Conservation (phyloP, 2,329 filamentous ascomycete species). For the Pezizomycotina sp. region DNA sequence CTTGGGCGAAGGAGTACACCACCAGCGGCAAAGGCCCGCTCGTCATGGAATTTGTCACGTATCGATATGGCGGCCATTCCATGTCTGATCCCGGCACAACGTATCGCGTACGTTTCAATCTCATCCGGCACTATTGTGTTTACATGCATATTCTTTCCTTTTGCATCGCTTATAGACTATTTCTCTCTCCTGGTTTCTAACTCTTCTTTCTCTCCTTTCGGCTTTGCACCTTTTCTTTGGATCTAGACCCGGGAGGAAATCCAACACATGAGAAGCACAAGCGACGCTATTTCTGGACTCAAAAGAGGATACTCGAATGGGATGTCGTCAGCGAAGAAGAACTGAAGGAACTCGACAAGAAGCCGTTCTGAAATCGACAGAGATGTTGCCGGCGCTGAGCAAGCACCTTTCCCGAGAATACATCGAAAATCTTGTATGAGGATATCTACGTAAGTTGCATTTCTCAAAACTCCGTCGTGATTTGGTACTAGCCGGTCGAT, state of each 20-base stretch:
- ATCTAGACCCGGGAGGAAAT: constrained; percentile 81
- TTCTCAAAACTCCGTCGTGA: no score
- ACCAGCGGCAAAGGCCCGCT: constrained; percentile 72
- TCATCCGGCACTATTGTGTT: background rate
- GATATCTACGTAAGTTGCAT: constrained; percentile 61
- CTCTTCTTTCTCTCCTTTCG: background rate
- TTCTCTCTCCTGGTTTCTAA: constrained; percentile 6
- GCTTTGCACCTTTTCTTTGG: background rate
- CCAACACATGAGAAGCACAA: constrained; percentile 96
- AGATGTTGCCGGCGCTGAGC: constrained; percentile 80
- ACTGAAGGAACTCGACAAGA: constrained; percentile 90
- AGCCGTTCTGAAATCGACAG: constrained; percentile 66
- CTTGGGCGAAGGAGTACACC: constrained; percentile 84
- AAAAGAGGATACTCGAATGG: constrained; percentile 98
- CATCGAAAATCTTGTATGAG: constrained; percentile 73
- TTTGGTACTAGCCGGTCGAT: background rate
- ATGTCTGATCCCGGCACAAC: constrained; percentile 99
- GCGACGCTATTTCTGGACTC: constrained; percentile 93
- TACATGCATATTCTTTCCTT: background rate
- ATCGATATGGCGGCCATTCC: constrained; percentile 97
- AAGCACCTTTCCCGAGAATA: constrained; percentile 69
- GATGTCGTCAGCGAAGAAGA: constrained; percentile 79
- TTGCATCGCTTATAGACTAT: background rate
- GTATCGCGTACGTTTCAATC: constrained; percentile 47
- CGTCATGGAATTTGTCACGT: constrained; percentile 97